These are phyloP conservation scores for Trametes versicolor DNA, from an alignment of 1,284 basidiomycete species.

Conservation along the genomic window DNA sequence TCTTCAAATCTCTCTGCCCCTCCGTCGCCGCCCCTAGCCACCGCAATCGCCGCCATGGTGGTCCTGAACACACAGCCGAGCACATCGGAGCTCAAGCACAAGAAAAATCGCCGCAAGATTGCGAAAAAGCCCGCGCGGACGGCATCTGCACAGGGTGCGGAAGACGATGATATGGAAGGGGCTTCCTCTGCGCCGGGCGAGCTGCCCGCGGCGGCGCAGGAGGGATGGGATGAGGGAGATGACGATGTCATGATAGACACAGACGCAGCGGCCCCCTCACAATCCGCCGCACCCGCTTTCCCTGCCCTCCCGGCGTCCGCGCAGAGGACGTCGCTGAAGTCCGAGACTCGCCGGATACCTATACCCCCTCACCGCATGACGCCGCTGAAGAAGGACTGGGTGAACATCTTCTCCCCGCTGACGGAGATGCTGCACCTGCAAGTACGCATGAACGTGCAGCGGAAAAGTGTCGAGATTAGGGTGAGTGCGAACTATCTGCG, in stretches of 20 bases:
- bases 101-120: conserved; percentile 67
- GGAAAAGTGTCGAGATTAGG: conserved; percentile 91
- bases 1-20: conserved; percentile 13
- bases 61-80: conserved; percentile 56
- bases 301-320: conserved; percentile 69
- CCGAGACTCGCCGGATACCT: conserved; percentile 84
- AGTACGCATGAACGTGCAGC: conserved; percentile 95
- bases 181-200: conserved; percentile 16
- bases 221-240: conserved; percentile 49
- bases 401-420: conserved; percentile 95
- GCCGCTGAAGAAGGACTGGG: conserved; percentile 97
- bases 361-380: conserved; percentile 98
- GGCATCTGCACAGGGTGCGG: conserved; percentile 34
- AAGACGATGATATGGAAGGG: conserved; percentile 53
- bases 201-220: conserved; percentile 10
- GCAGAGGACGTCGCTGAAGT: conserved; percentile 67
- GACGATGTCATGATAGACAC: conserved; percentile 73
- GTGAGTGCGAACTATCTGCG: conserved; percentile 58
- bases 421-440: conserved; percentile 95
- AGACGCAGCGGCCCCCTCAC: conserved; percentile 53
- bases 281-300: conserved; percentile 67
- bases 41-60: conserved; percentile 58
- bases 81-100: conserved; percentile 46
- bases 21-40: conserved; percentile 1
- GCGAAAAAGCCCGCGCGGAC: conserved; percentile 49